Base-by-base conservation (phyloP, 495 filamentous ascomycete species). In the Xylaria nigripes region DNA sequence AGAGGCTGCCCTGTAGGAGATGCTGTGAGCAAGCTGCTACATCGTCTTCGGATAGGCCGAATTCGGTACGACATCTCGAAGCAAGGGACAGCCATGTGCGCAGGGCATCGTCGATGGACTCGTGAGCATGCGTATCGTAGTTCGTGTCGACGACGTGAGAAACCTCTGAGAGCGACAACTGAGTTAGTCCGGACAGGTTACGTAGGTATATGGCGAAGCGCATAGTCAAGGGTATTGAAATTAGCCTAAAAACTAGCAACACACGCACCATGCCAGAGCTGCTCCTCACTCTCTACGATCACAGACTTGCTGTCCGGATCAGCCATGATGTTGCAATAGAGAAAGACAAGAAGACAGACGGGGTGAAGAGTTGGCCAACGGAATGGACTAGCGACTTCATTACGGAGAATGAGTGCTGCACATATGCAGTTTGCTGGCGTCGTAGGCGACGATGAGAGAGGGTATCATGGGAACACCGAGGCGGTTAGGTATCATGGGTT, bases 251-350 rank as follows among this genome's bases (percentile, higher is more conserved):
- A 41, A 45, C 27, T 29, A 24, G 34, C 8, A 13, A 9, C 16
- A 54, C 21, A 73, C 82, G 66, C 64, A 95, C 92, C 87, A 71
- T 83, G 75, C 93, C 93, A 96, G 73, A 96, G 93, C 71, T 95
- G 87, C 67, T 90, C 80, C 74, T 92, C 90, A 70, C 81, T 86
- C 70, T 95, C 89, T 66, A 87, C 75, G 61, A 73, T 74, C 67
- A 80, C 82, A 61, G 43, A 7, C 41, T 50, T 38, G 51, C 51
- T 80, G 69, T 88, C 86, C 58, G 79, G 75, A 56, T 86, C 85
- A 56, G 75, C 70, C 76, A 79, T 80, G 41, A 57, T 64, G 53
- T 56, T 40, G 36, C 36, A 18, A 40, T 50, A 58, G 38, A 23
- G 41, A 44, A 30, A 49, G 46, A 24, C n/a, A 34, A 18, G 23